Percentiles rank a stretch among this genome's conserved stretches.
Evolutionary conservation across 1,284 basidiomycete genomes (phyloP).

Genomic region (Phylloporus sp.): DNA sequence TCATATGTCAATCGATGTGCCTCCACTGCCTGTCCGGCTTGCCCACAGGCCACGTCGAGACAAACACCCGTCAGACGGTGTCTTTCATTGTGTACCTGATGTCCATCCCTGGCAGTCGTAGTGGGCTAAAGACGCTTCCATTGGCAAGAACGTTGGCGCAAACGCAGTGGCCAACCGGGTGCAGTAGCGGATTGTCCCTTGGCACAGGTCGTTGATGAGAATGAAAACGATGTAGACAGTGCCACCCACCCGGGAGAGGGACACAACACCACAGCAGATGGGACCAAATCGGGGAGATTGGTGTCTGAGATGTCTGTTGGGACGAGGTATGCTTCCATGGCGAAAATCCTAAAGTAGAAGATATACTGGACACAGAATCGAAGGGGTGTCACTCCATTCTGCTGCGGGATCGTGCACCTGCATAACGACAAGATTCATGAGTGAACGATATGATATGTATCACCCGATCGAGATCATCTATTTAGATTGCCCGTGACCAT

Average conservation of each 20-base stretch:
- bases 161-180: slow-evolving; percentile 35
- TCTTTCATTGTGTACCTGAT: not conserved
- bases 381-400: slow-evolving; percentile 51
- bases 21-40: slow-evolving; percentile 47
- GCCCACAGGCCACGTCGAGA: slow-evolving; percentile 56
- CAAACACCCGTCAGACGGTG: slow-evolving; percentile 40
- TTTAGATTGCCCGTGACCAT: slow-evolving; percentile 13
- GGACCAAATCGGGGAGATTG: slow-evolving; percentile 35
- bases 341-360: slow-evolving; percentile 52
- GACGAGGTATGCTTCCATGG: slow-evolving; percentile 52
- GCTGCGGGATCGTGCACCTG: slow-evolving; percentile 42
- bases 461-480: slow-evolving; percentile 10
- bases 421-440: slow-evolving; percentile 1
- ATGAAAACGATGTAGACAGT: slow-evolving; percentile 39
- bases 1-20: slow-evolving; percentile 39
- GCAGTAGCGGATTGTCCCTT: slow-evolving; percentile 54
- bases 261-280: slow-evolving; percentile 47
- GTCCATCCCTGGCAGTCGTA: slow-evolving; percentile 1
- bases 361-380: slow-evolving; percentile 53
- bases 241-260: slow-evolving; percentile 41
- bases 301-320: not conserved
- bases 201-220: slow-evolving; percentile 55
- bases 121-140: slow-evolving; percentile 29
- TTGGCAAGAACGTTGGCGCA: slow-evolving; percentile 34
- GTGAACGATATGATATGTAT: slow-evolving; percentile 14